Conservation (phyloP, 139 green algal species). For the Chlorella vulgaris region DNA sequence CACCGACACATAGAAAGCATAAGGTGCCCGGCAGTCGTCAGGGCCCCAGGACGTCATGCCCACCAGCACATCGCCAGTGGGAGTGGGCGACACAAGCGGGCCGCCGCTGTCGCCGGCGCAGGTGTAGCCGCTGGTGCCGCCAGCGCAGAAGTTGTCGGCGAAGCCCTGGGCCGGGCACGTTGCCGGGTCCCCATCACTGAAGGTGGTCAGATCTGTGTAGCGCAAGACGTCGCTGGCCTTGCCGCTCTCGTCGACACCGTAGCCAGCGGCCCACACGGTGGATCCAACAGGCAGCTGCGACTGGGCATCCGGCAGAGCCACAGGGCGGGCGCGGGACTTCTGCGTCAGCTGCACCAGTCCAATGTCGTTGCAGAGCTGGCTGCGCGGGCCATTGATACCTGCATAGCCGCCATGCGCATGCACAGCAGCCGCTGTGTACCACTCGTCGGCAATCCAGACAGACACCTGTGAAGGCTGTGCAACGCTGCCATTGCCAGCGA, state of each 20-base stretch:
- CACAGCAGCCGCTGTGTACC: neutral
- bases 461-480: neutral
- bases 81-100: neutral
- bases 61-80: neutral
- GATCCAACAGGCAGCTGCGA: neutral
- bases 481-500: neutral
- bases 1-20: neutral
- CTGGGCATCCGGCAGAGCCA: neutral
- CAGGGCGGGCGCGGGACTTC: neutral
- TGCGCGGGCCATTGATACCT: neutral
- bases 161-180: neutral
- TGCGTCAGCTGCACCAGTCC: neutral
- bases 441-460: neutral
- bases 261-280: neutral
- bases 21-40: neutral
- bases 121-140: neutral
- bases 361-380: neutral
- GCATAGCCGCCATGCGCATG: neutral
- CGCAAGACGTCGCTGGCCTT: neutral
- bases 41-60: slow-evolving; percentile 1
- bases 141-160: neutral
- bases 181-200: neutral
- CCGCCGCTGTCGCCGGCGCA: slow-evolving; percentile 11
- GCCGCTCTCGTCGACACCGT: neutral
- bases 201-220: neutral